These are phyloP conservation scores for Fomitopsis palustris DNA, from an alignment of 1,284 basidiomycete genomes.

Conservation along the genomic window DNA sequence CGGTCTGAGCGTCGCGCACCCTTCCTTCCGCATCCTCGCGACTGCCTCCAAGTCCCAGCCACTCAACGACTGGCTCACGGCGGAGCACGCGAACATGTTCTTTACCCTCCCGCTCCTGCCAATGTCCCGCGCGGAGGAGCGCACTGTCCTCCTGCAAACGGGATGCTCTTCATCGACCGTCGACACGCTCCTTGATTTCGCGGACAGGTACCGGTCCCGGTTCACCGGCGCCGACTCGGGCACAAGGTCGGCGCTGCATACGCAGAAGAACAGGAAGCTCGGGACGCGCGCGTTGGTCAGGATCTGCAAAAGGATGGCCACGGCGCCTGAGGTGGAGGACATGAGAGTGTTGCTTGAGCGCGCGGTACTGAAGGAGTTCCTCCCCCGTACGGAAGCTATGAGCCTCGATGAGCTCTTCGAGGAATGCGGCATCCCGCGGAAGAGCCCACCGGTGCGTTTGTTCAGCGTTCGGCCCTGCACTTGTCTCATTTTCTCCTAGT, in stretches of 20 bases:
- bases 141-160: constrained; percentile 20
- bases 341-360: constrained; percentile 44
- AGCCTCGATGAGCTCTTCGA: constrained; percentile 49
- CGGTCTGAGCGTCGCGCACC: constrained; percentile 47
- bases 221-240: constrained; percentile 47
- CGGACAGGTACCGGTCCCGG: constrained; percentile 51
- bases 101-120: constrained; percentile 56
- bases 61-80: constrained; percentile 60
- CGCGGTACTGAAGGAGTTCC: constrained; percentile 54
- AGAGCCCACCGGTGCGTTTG: constrained; percentile 23
- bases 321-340: constrained; percentile 39
- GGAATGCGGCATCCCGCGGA: constrained; percentile 46
- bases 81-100: constrained; percentile 69
- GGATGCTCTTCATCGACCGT: constrained; percentile 18
- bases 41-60: constrained; percentile 61
- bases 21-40: constrained; percentile 56
- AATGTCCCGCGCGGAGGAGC: constrained; percentile 48
- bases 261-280: constrained; percentile 55
- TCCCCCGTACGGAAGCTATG: constrained; percentile 55
- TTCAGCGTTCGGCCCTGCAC: background rate
- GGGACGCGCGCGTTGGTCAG: constrained; percentile 59
- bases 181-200: constrained; percentile 34
- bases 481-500: constrained; percentile 29
- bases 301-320: constrained; percentile 46
- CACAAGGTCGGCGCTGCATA: background rate